A percentile compares a stretch with the other conserved stretches of the same genome.
Evolutionary conservation across 2,329 filamentous ascomycete species (phyloP).

Genomic region (Rhytidhysteron rufulum): DNA sequence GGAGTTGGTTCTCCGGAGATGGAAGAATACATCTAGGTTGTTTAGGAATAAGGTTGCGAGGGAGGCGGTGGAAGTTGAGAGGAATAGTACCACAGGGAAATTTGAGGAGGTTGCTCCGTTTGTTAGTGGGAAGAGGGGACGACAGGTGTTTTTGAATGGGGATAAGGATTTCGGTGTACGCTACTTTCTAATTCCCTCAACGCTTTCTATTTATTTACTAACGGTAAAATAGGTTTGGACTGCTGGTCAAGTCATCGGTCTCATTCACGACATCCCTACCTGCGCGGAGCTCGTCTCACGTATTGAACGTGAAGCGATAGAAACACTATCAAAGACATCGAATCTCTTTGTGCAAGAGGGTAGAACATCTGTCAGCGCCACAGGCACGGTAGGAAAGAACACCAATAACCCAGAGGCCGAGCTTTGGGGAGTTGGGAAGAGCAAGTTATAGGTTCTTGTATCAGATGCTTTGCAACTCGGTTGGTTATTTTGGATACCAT

Average conservation of each 20-base stretch:
- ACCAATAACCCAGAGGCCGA: slow-evolving; percentile 39
- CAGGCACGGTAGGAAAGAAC: slow-evolving; percentile 7
- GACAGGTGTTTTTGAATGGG: slow-evolving; percentile 87
- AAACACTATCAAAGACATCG: slow-evolving; percentile 37
- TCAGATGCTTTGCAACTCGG: too few relatives aligned
- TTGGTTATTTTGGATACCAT: too few relatives aligned
- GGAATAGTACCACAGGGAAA: slow-evolving; percentile 75
- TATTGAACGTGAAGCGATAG: slow-evolving; percentile 45
- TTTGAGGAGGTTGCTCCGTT: slow-evolving; percentile 84
- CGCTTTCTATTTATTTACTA: slow-evolving; percentile 4
- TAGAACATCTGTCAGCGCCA: slow-evolving; percentile 18
- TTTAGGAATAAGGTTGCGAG: slow-evolving; percentile 87
- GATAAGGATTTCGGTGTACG: slow-evolving; percentile 74
- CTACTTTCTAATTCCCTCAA: slow-evolving; percentile 3
- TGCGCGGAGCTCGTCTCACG: slow-evolving; percentile 43
- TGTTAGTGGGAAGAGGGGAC: slow-evolving; percentile 85
- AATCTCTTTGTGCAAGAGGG: slow-evolving; percentile 35
- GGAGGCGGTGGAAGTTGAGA: slow-evolving; percentile 78
- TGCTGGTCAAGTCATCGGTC: slow-evolving; percentile 82
- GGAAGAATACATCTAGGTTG: slow-evolving; percentile 87
- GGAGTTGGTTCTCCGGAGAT: slow-evolving; percentile 78
- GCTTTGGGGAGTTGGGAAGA: slow-evolving; percentile 42
- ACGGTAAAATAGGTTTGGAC: slow-evolving; percentile 97
- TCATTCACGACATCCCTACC: slow-evolving; percentile 51
- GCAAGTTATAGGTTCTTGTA: slow-evolving; percentile 41